These are phyloP conservation scores for Coprinopsis sp. DNA, from an alignment of 768 basidiomycete species.

Conservation along the genomic window DNA sequence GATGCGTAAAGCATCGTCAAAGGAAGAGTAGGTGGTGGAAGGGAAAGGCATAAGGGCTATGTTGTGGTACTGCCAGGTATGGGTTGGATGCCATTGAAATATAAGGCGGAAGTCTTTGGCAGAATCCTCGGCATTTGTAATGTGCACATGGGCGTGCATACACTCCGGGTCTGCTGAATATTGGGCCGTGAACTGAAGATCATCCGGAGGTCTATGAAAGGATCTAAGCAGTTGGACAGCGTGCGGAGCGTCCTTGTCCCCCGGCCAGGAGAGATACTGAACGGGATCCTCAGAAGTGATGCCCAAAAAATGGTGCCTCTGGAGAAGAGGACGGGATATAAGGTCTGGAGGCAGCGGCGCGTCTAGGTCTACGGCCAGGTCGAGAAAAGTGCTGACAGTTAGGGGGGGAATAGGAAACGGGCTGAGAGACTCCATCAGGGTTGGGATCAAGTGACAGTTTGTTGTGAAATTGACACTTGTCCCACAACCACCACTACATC, in stretches of 20 bases:
- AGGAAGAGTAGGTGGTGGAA: constrained; percentile 27
- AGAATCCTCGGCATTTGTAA: constrained; percentile 26
- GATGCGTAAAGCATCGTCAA: constrained; percentile 22
- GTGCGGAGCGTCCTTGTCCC: constrained; percentile 22
- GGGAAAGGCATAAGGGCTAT: constrained; percentile 70
- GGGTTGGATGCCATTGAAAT: constrained; percentile 58
- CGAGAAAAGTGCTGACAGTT: constrained; percentile 44
- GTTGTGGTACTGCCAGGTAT: constrained; percentile 70
- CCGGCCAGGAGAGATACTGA: constrained; percentile 68
- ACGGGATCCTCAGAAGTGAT: constrained; percentile 44
- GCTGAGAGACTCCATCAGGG: constrained; percentile 10
- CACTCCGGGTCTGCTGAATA: constrained; percentile 47
- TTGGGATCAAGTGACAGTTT: constrained; percentile 20
- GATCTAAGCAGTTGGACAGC: constrained; percentile 36
- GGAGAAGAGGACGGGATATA: constrained; percentile 52
- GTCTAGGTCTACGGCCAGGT: constrained; percentile 51
- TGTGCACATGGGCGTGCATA: constrained; percentile 51
- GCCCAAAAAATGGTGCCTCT: constrained; percentile 62
- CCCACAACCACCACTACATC: too few relatives aligned
- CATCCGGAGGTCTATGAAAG: constrained; percentile 8
- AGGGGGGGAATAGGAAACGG: constrained; percentile 26
- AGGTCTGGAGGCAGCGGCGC: constrained; percentile 56
- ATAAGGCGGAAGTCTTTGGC: constrained; percentile 46
- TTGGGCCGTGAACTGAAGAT: constrained; percentile 19
- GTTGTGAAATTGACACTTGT: too few relatives aligned